Percentiles rank a stretch among this genome's conserved stretches.
Evolutionary conservation across 257 asterid genomes (phyloP).

Genomic region (Solanum dulcamara): DNA sequence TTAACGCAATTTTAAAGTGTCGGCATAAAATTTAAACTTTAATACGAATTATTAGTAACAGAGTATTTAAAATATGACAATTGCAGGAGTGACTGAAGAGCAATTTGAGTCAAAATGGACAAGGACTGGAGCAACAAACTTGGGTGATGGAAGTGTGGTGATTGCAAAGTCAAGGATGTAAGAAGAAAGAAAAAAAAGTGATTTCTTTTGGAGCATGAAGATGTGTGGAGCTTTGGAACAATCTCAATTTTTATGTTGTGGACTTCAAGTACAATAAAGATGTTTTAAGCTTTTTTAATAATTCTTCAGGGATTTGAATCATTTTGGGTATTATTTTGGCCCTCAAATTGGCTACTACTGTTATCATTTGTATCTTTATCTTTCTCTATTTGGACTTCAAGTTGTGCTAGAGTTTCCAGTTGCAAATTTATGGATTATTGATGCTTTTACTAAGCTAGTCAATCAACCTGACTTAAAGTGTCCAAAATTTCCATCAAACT

Average conservation of each 20-base stretch:
- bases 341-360: conserved; percentile 7
- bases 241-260: background rate
- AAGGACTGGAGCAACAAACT: conserved; percentile 44
- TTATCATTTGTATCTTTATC: background rate
- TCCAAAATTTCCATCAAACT: background rate
- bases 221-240: conserved; percentile 15
- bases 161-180: conserved; percentile 83
- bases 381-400: background rate
- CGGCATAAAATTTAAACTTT: background rate
- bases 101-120: conserved; percentile 88
- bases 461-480: background rate
- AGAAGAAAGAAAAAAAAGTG: background rate
- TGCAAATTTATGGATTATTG: background rate
- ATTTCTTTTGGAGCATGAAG: background rate
- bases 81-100: conserved; percentile 91
- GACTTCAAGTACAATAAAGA: conserved; percentile 13
- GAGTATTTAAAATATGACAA: background rate
- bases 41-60: background rate
- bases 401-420: background rate
- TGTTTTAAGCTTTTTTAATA: conserved; percentile 13
- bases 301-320: conserved; percentile 13
- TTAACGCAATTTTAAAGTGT: background rate
- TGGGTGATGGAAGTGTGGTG: conserved; percentile 49
- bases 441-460: background rate
- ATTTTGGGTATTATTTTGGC: conserved; percentile 15